Conservation (phyloP, 495 filamentous ascomycete species). For the Penicillium verhagenii region DNA sequence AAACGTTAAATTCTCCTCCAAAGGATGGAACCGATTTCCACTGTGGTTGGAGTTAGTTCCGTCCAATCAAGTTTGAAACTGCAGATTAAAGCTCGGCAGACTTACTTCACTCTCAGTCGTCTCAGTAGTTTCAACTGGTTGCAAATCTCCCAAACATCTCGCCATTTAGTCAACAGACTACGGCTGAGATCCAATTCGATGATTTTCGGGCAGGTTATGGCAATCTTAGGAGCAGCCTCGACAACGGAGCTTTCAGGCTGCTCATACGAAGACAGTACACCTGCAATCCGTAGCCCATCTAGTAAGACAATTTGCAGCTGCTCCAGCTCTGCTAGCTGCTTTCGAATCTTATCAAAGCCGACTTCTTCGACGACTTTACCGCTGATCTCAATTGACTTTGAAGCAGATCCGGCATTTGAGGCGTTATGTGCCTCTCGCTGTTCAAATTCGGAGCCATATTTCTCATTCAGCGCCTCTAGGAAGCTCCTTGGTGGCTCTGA, state of each 20-base stretch:
- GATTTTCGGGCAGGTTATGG: slow-evolving; percentile 56
- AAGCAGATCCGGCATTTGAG: slow-evolving; percentile 21
- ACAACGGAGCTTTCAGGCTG: slow-evolving; percentile 30
- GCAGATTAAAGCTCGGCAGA: slow-evolving; percentile 1
- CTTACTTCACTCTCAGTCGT: slow-evolving; percentile 70
- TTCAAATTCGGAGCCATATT: slow-evolving; percentile 68
- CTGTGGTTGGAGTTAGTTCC: slow-evolving; percentile 42
- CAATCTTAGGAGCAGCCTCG: slow-evolving; percentile 29
- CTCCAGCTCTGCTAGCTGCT: slow-evolving; percentile 70
- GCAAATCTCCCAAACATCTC: slow-evolving; percentile 68
- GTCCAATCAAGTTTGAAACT: neutral
- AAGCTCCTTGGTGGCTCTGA: slow-evolving; percentile 68
- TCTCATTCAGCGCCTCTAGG: slow-evolving; percentile 73
- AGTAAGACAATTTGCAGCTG: slow-evolving; percentile 80
- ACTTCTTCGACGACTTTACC: slow-evolving; percentile 92
- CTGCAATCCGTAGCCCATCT: slow-evolving; percentile 65
- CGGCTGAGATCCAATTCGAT: slow-evolving; percentile 82
- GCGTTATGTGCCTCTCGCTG: slow-evolving; percentile 9
- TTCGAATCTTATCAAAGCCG: slow-evolving; percentile 89
- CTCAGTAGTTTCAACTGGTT: slow-evolving; percentile 58
- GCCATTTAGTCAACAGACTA: slow-evolving; percentile 70
- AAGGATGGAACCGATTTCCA: slow-evolving; percentile 69
- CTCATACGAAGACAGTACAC: slow-evolving; percentile 33
- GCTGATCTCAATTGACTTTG: slow-evolving; percentile 64
- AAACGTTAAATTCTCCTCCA: slow-evolving; percentile 48